phyloP scores from a whole-genome alignment of 2,329 filamentous ascomycete species.

The Botrytis pseudocinerea region DNA sequence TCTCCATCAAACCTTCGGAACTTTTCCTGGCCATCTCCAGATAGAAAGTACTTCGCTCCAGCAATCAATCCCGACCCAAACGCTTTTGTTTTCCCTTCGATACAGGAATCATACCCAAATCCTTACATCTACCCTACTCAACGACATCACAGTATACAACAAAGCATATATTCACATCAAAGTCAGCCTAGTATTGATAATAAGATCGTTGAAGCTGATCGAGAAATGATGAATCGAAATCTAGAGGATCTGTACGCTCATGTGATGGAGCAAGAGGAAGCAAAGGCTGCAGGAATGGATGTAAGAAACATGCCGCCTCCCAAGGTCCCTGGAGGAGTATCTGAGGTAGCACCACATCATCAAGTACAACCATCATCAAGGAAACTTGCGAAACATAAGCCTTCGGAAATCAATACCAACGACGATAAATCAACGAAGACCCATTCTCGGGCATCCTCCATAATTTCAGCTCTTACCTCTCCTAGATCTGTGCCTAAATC shows the following conservation, averaged over 20 bases:
- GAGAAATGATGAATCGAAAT: constrained; percentile 73
- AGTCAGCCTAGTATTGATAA: constrained; percentile 62
- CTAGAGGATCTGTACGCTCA: constrained; percentile 89
- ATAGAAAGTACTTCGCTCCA: constrained; percentile 27
- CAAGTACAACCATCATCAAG: constrained; percentile 41
- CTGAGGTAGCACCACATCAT: constrained; percentile 38
- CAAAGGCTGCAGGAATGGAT: constrained; percentile 57
- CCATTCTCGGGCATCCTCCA: constrained; percentile 58
- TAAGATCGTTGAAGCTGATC: constrained; percentile 71
- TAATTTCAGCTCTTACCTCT: constrained; percentile 62
- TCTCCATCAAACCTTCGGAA: constrained; percentile 41
- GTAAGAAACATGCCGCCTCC: constrained; percentile 47
- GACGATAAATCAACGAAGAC: constrained; percentile 44
- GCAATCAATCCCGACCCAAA: constrained; percentile 14
- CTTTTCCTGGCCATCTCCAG: constrained; percentile 54
- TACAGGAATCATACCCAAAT: constrained; percentile 32
- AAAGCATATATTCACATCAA: constrained; percentile 20
- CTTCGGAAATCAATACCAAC: constrained; percentile 45
- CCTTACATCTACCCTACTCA: constrained; percentile 52
- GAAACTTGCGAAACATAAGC: constrained; percentile 51
- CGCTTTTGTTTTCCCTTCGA: constrained; percentile 20
- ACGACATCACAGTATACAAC: constrained; percentile 25
- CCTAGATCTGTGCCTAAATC: constrained; percentile 7
- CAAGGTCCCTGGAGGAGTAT: constrained; percentile 33
- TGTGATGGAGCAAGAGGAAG: constrained; percentile 84